A percentile compares a stretch with the other conserved stretches of the same genome.
Conservation (phyloP, 768 basidiomycete species). For the Terana coerulea region DNA sequence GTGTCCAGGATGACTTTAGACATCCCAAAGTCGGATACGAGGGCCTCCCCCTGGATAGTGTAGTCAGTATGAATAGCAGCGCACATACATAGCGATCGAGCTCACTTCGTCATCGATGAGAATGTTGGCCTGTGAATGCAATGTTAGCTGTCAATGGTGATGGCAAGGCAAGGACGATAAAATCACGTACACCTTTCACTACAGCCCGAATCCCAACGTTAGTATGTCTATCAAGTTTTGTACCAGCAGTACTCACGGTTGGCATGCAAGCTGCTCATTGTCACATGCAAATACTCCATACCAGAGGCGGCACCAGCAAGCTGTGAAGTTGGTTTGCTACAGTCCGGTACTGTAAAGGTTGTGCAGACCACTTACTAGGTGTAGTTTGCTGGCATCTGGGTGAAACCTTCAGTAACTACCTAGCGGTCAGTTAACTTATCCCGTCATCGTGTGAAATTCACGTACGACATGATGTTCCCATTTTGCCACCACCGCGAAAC, state of each 20-base stretch:
- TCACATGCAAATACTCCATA: neutral
- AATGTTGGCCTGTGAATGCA: neutral
- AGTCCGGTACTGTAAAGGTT: too few relatives aligned
- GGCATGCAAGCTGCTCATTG: neutral
- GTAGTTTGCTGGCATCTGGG: neutral
- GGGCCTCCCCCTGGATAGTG: constrained; percentile 41
- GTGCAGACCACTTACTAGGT: neutral
- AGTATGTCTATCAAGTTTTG: neutral
- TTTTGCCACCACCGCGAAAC: neutral
- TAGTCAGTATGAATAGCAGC: neutral
- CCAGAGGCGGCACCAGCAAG: constrained; percentile 1
- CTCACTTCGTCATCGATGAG: neutral
- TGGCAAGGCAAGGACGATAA: neutral
- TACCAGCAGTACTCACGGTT: constrained; percentile 2
- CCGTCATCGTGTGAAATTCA: too few relatives aligned
- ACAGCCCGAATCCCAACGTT: too few relatives aligned
- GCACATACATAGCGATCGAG: neutral
- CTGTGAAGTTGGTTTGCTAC: too few relatives aligned
- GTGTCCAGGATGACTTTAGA: constrained; percentile 58
- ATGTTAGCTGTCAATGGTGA: neutral
- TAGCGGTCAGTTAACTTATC: neutral
- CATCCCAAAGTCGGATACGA: constrained; percentile 64
- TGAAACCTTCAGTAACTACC: neutral
- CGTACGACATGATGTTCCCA: neutral
- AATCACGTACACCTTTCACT: neutral